Conservation (phyloP, 306 rosid genomes). For the Citrullus mucosospermus region DNA sequence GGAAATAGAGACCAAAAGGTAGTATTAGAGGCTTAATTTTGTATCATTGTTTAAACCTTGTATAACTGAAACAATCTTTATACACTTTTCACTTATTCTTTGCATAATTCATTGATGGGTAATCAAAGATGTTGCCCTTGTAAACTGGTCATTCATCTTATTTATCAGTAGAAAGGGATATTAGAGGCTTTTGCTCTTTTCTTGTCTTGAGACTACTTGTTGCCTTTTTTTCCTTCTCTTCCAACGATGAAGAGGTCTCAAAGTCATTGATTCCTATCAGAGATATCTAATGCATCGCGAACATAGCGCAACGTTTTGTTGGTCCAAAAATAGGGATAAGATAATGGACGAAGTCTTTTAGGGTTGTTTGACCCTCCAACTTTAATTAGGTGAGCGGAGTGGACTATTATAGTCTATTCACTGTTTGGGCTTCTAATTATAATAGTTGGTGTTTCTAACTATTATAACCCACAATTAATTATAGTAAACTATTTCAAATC, state of each 20-base stretch:
- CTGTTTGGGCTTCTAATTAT: too few species aligned
- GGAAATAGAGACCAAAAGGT: constrained; percentile 26
- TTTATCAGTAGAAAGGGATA: neutral
- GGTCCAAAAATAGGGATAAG: neutral
- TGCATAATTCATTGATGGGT: neutral
- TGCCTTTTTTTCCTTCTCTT: neutral
- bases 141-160: neutral
- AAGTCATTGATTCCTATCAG: neutral
- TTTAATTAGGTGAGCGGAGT: too few species aligned
- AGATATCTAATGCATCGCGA: neutral
- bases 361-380: too few species aligned
- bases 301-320: constrained; percentile 17
- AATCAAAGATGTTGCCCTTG: neutral
- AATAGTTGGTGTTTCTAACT: too few species aligned
- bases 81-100: neutral
- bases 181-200: neutral
- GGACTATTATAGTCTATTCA: too few species aligned
- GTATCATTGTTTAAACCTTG: neutral
- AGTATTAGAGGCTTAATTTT: constrained; percentile 34
- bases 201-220: neutral
- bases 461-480: too few species aligned
- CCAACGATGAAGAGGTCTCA: neutral
- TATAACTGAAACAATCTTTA: neutral
- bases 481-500: too few species aligned
- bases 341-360: neutral